Evolutionary conservation across 345 rosid species (phyloP), one percentile per base, ranked within the genome.

Genomic region (Cardiospermum halicacabum): DNA sequence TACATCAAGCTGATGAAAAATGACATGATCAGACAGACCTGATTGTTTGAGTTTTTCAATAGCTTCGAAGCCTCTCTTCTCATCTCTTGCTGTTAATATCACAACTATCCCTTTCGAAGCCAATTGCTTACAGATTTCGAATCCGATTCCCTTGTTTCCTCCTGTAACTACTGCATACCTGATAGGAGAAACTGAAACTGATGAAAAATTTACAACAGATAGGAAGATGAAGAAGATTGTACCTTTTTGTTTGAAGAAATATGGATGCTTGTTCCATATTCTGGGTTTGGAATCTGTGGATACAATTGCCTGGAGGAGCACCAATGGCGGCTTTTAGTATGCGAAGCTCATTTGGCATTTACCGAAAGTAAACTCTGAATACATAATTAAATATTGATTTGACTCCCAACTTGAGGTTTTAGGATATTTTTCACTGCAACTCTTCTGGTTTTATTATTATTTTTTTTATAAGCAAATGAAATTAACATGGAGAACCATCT

Each of bases 121-220:
- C 54, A 65, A 63, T 31, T 56, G 56, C 45, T 54, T 54, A 57
- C 74, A 70, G 32, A 74, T 71, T 47, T 72, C 84, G 30, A 72
- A 63, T 3, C 84, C 81, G 2, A 80, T 69, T 24, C 84, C 84
- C 68, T 67, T 72, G 67, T 74, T 67, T 60, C 62, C 79, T 37
- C 84, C 81, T 5, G 77, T 76, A 2, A 71, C 78, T 9, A 76
- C 70, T 31, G 84, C 81, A 40, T 53, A 66, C 76, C 84, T 74
- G 19, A n/a, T 40, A 11, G n/a, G 8, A 47, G 24, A 24, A 12
- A 7, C 3, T 36, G n/a, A 4, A 40, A 19, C 54, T 12, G 9
- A 65, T 40, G 56, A 59, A 21, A 54, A 6, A 25, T 25, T 39
- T 19, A 58, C 10, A 3, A 11, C 59, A 26, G 1, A 39, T 3